Evolutionary conservation across 2,329 filamentous ascomycete species (phyloP), one percentile per base, ranked within the genome.

Genomic region (Beauveria asiatica): DNA sequence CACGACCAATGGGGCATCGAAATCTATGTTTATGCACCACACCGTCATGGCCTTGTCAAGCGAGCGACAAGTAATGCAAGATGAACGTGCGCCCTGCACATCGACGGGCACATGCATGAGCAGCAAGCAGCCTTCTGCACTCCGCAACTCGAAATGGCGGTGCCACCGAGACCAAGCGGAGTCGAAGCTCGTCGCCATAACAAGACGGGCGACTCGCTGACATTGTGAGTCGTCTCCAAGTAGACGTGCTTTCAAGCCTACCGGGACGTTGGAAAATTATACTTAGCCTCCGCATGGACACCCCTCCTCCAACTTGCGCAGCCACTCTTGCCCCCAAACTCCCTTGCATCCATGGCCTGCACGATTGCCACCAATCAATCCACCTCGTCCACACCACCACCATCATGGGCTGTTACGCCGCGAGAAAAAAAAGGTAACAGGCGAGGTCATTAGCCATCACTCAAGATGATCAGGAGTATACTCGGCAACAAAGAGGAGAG

Each of bases 341-440:
- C 45, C 45, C 33, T 57, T 49, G 55, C 30, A 27, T 57, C 30
- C 19, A 41, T 56, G 44, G 55, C 50, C 30, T 37, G 23, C 55
- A 37, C 33, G 11, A 37, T 13, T 13, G 33, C 33, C 11, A 19
- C 30, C 55, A 50, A 50, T 42, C 21, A 57, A 57, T 42, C 45
- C 55, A 42, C 55, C 45, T 27, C 55, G 19, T 57, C 55, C 55
- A 57, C 55, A 57, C 55, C 53, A 57, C 42, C 45, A 57, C 52
- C 25, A 55, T 21, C 39, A 55, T 46, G 41, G 11, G 30, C 23
- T 39, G 30, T 7, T 33, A 44, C 3, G 21, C 19, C 25, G 23
- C 45, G 16, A 9, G 5, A 9, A 23, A 13, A 23, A 13, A 25
- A 17, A 21, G 21, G 21, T 17, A 27, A 27, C 27, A 48, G 11